Evolutionary conservation across 345 rosid genomes (phyloP).

Genomic region (Eucalyptus curtisii): DNA sequence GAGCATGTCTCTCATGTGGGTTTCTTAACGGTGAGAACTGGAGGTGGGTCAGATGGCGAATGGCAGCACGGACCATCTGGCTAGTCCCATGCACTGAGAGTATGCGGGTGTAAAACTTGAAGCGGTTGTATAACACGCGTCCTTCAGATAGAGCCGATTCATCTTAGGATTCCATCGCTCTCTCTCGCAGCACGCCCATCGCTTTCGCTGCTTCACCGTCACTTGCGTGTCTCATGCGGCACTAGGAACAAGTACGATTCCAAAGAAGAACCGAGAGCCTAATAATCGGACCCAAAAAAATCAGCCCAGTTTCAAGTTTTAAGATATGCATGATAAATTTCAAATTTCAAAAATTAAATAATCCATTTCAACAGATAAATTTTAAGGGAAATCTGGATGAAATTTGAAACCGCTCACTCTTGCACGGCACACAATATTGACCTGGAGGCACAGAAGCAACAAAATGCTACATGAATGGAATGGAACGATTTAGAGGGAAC

Average conservation of each 20-base stretch:
- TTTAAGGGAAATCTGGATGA: not conserved
- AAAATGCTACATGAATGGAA: not conserved
- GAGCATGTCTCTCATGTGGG: not conserved
- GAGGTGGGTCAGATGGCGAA: not conserved
- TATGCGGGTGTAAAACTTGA: not conserved
- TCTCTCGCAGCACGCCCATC: not conserved
- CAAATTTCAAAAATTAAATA: too few relatives aligned
- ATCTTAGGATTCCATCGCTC: not conserved
- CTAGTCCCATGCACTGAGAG: not conserved
- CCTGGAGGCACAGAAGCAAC: not conserved
- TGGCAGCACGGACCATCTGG: not conserved
- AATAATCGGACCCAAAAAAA: too few relatives aligned
- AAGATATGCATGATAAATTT: too few relatives aligned
- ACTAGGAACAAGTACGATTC: not conserved
- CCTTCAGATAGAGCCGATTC: not conserved
- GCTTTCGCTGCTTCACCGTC: not conserved
- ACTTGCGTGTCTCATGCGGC: not conserved
- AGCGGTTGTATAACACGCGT: not conserved
- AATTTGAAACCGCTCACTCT: not conserved
- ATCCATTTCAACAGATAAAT: too few relatives aligned
- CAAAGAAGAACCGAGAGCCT: not conserved
- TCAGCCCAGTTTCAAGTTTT: not conserved
- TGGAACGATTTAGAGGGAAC: not conserved
- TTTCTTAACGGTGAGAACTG: not conserved
- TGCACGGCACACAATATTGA: not conserved